Conservation (phyloP, 139 green algal genomes). For the Auxenochlorella pyrenoidosa region DNA sequence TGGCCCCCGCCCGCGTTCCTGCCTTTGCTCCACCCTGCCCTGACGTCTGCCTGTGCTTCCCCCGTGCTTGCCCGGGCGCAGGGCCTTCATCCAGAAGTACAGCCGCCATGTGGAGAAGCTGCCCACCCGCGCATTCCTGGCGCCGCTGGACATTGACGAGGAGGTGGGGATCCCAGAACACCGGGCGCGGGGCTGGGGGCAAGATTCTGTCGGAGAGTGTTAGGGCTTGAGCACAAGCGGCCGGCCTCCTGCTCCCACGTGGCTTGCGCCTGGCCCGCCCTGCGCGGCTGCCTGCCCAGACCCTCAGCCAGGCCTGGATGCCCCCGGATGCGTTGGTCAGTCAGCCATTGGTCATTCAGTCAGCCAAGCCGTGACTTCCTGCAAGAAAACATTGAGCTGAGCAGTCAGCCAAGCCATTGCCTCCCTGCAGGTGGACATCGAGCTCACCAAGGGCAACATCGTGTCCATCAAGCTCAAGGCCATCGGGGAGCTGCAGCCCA, state of each 20-base stretch:
- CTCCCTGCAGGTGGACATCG: conserved; percentile 70
- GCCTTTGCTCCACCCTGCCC: background rate
- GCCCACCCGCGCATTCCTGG: conserved; percentile 89
- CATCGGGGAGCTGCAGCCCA: conserved; percentile 80
- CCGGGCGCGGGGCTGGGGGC: no score
- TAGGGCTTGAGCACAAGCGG: no score
- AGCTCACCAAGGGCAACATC: conserved; percentile 53
- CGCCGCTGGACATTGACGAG: conserved; percentile 74
- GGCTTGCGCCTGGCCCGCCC: no score
- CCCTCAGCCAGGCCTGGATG: no score
- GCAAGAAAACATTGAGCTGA: no score
- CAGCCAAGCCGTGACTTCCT: no score
- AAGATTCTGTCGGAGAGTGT: no score
- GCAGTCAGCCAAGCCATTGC: background rate
- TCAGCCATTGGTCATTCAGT: no score
- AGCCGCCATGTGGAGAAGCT: conserved; percentile 79
- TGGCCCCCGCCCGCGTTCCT: no score
- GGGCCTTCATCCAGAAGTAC: conserved; percentile 61
- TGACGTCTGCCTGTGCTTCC: background rate
- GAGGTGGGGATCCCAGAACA: background rate
- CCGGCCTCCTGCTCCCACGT: no score
- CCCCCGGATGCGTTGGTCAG: no score
- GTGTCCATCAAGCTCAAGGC: conserved; percentile 83
- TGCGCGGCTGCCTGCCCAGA: no score
- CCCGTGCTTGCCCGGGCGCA: background rate